Evolutionary conservation across 2,329 filamentous ascomycete species (phyloP), one percentile per base, ranked within the genome.

Genomic region (Zasmidium citrigriseum): DNA sequence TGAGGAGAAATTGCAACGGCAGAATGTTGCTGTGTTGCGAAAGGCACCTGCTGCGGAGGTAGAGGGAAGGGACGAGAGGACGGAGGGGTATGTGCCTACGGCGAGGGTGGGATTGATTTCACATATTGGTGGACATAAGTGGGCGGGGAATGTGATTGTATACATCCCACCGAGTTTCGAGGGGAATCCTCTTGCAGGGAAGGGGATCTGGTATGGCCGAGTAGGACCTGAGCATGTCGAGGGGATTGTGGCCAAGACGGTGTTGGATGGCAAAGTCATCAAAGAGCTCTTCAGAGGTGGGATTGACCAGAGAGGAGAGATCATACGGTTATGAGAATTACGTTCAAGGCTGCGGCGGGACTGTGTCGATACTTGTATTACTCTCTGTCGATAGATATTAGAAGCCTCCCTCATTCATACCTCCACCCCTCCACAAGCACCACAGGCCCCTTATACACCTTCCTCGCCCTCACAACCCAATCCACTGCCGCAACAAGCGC

Each of bases 41-140:
- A 52, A 82, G 76, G 0, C 77, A 80, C 1, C 78, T 81, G 9
- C 56, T 16, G 59, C 63, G 1, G 60, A 64, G 16, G 57, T 62
- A 5, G 54, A 58, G 44, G 68, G 76, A n/a, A 69, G 78, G 3
- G 64, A 69, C 11, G 69, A 70, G 2, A 70, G 72, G 7, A 65
- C 67, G 12, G 47, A 63, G 16, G 68, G 59, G 60, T 64, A 65
- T 59, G 53, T 61, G 11, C 63, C 65, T 5, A 77, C 80, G 0
- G 89, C 86, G 1, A 78, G 86, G 49, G 83, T 93, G 0, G 90
- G 85, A 0, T 68, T 88, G 55, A 89, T 93, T 55, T 91, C 87
- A 60, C 91, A 96, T 68, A 87, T 96, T 54, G 90, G 90, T 1
- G 91, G 91, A 0, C 91, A 96, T 75, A 93, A 92, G 72, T 93